Percentiles rank a stretch among this genome's conserved stretches.
Evolutionary conservation across 208 protist species (phyloP).

Genomic region (Tritrichomonas foetus): DNA sequence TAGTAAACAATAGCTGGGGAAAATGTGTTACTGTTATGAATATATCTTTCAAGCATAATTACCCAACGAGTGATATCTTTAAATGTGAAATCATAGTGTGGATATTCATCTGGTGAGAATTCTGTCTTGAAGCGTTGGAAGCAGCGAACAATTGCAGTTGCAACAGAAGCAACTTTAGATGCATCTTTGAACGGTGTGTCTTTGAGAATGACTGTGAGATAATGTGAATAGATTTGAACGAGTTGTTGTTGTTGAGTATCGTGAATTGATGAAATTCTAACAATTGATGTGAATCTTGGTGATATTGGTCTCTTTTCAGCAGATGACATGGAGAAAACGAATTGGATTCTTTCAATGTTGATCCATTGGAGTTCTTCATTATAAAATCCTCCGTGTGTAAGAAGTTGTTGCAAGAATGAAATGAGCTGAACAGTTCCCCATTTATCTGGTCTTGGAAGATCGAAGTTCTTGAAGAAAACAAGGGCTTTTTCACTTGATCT

Average conservation of each 20-base stretch:
- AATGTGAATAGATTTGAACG: constrained; percentile 79
- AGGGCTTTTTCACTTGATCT: constrained; percentile 83
- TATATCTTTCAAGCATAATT: not conserved
- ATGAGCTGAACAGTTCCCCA: constrained; percentile 91
- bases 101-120: constrained; percentile 80
- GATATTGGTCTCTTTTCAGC: constrained; percentile 4
- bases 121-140: constrained; percentile 75
- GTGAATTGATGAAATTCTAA: constrained; percentile 76
- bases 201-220: constrained; percentile 71
- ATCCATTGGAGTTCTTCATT: constrained; percentile 40
- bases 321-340: constrained; percentile 40
- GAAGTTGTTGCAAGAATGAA: constrained; percentile 88
- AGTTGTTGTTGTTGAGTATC: constrained; percentile 82
- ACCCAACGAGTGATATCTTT: constrained; percentile 84
- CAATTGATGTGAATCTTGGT: constrained; percentile 84
- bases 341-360: constrained; percentile 24
- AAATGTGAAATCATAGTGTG: constrained; percentile 93
- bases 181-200: not conserved
- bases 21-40: constrained; percentile 2
- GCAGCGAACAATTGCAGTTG: constrained; percentile 78
- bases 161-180: constrained; percentile 58
- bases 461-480: constrained; percentile 74
- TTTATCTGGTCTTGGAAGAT: constrained; percentile 89
- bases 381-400: constrained; percentile 72
- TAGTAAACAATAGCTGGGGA: not conserved